Conservation (phyloP, 1,139 yeast species). For the Yamadazyma buinensis region DNA sequence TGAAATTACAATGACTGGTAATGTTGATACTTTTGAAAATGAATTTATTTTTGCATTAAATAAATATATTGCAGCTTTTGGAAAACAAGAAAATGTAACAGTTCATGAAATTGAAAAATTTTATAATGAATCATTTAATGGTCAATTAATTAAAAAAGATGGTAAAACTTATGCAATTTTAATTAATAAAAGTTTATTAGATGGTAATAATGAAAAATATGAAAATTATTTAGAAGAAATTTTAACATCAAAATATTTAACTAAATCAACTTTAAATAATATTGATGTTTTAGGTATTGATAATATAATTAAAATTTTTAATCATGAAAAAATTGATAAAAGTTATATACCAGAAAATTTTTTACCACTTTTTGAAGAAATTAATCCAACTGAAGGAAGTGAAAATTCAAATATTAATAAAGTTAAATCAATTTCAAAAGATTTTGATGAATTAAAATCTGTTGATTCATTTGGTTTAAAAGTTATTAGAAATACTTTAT, state of each 20-base stretch:
- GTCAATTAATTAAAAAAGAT: slow-evolving; percentile 22
- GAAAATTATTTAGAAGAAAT: slow-evolving; percentile 20
- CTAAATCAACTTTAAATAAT: slow-evolving; percentile 46
- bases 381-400: not conserved
- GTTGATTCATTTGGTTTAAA: slow-evolving; percentile 80
- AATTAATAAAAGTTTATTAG: slow-evolving; percentile 23
- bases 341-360: slow-evolving; percentile 36
- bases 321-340: slow-evolving; percentile 20
- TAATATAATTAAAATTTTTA: slow-evolving; percentile 45
- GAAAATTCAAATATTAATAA: slow-evolving; percentile 11
- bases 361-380: slow-evolving; percentile 19
- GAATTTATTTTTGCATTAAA: slow-evolving; percentile 35
- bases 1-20: slow-evolving; percentile 28
- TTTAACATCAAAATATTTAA: slow-evolving; percentile 3
- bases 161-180: slow-evolving; percentile 47
- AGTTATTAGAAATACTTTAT: slow-evolving; percentile 72
- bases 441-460: slow-evolving; percentile 54
- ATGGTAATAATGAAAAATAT: slow-evolving; percentile 11
- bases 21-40: slow-evolving; percentile 16
- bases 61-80: slow-evolving; percentile 34
- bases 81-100: slow-evolving; percentile 25
- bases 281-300: slow-evolving; percentile 68
- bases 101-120: slow-evolving; percentile 25
- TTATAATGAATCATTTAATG: slow-evolving; percentile 25
- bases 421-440: slow-evolving; percentile 43